phyloP scores from a whole-genome alignment of 768 basidiomycete species.

The Xanthoconium purpureum region DNA sequence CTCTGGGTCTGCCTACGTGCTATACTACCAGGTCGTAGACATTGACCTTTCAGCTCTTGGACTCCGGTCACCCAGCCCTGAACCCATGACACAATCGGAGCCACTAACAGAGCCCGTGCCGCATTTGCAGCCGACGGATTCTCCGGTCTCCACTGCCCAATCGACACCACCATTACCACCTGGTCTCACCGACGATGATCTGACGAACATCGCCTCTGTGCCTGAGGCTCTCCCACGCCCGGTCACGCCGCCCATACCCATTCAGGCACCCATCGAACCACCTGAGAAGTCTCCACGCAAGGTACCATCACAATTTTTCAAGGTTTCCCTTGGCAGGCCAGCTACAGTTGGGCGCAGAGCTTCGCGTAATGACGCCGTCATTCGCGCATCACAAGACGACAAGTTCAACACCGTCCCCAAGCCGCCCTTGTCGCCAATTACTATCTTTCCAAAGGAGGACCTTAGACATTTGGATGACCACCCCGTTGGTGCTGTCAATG shows the following conservation, averaged over 20 bases:
- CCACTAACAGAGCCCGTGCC: constrained; percentile 11
- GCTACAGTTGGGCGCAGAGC: constrained; percentile 11
- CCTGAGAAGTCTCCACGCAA: constrained; percentile 25
- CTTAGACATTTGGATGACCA: constrained; percentile 27
- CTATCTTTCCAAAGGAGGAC: constrained; percentile 20
- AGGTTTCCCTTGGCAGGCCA: constrained; percentile 14
- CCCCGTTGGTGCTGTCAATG: constrained; percentile 28
- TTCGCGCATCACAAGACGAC: constrained; percentile 27
- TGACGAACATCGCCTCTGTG: constrained; percentile 14
- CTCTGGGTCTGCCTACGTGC: constrained; percentile 88
- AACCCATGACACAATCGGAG: constrained; percentile 18
- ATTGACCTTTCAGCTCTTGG: constrained; percentile 74
- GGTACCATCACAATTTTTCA: constrained; percentile 17
- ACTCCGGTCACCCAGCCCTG: constrained; percentile 39
- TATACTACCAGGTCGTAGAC: constrained; percentile 95
- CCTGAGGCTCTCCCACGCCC: constrained; percentile 18
- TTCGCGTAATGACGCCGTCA: constrained; percentile 16
- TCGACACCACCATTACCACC: constrained; percentile 35
- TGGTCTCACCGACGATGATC: constrained; percentile 34
- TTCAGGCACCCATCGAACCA: constrained; percentile 13
- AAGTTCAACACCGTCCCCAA: constrained; percentile 18
- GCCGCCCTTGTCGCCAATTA: constrained; percentile 11
- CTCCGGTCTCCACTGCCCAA: constrained; percentile 23
- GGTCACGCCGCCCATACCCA: constrained; percentile 21
- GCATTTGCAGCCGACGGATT: constrained; percentile 20